phyloP scores from a whole-genome alignment of 169 alveolate species.

The Plasmodium inui region DNA sequence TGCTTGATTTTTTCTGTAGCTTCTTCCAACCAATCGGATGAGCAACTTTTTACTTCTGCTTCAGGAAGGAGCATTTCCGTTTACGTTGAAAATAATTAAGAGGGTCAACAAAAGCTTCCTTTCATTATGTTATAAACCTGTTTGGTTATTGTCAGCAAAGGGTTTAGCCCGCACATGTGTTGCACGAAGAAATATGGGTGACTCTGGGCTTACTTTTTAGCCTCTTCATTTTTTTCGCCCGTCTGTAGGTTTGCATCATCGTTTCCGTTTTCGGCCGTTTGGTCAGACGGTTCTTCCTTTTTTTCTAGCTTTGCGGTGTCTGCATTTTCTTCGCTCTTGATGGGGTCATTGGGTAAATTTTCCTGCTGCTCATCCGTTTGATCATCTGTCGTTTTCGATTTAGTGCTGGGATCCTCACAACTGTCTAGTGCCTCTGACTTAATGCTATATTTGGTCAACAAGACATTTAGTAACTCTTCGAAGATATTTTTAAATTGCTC shows the following conservation, averaged over 20 bases:
- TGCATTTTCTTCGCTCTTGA: neutral
- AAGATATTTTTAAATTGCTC: constrained; percentile 51
- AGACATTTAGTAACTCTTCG: constrained; percentile 58
- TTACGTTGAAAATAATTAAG: neutral
- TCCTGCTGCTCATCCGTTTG: constrained; percentile 13
- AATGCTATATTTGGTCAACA: constrained; percentile 48
- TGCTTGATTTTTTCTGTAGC: constrained; percentile 4
- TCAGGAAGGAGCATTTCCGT: neutral
- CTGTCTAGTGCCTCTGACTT: neutral
- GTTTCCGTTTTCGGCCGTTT: neutral
- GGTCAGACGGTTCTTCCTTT: neutral
- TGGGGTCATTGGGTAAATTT: constrained; percentile 2
- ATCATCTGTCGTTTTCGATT: neutral
- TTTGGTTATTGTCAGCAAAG: neutral
- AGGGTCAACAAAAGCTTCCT: neutral
- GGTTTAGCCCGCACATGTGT: neutral
- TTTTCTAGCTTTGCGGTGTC: neutral
- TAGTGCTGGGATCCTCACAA: neutral
- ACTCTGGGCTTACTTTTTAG: neutral
- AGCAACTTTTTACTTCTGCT: neutral
- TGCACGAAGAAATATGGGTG: neutral
- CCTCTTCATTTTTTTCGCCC: neutral
- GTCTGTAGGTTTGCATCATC: neutral
- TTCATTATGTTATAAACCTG: neutral
- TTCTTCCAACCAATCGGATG: neutral